Percentiles rank a stretch among this genome's conserved stretches.
These are phyloP conservation scores for Tetracladium setigerum DNA, from an alignment of 495 filamentous ascomycete genomes.

Conservation along the genomic window DNA sequence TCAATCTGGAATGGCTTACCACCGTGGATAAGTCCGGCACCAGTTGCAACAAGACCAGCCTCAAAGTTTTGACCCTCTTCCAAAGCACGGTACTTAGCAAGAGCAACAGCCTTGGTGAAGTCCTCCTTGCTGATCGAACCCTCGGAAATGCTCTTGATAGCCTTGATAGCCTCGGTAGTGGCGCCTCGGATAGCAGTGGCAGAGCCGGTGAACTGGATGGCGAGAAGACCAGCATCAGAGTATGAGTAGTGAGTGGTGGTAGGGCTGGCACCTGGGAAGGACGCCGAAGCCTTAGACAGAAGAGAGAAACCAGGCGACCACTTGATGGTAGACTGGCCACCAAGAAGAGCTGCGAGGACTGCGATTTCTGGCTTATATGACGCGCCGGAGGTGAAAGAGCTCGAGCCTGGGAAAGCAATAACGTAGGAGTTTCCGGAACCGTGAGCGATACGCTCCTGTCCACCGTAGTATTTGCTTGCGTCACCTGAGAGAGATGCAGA, in stretches of 20 bases:
- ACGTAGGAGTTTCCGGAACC: conserved; percentile 67
- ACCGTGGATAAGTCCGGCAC: conserved; percentile 61
- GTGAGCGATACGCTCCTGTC: conserved; percentile 84
- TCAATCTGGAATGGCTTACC: conserved; percentile 81
- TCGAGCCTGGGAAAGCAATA: conserved; percentile 86
- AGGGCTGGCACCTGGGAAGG: conserved; percentile 54
- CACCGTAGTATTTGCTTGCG: conserved; percentile 82
- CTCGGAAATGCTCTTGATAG: conserved; percentile 68
- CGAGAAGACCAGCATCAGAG: conserved; percentile 88
- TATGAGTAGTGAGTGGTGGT: conserved; percentile 73
- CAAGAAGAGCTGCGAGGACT: conserved; percentile 84
- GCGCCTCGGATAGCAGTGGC: conserved; percentile 54
- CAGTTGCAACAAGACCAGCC: conserved; percentile 62
- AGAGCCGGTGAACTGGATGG: conserved; percentile 67
- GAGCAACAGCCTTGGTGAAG: conserved; percentile 81
- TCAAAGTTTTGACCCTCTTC: conserved; percentile 69
- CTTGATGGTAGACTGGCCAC: conserved; percentile 86
- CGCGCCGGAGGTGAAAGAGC: conserved; percentile 56
- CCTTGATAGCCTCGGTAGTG: conserved; percentile 61
- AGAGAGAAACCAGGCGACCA: conserved; percentile 92
- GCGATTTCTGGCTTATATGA: conserved; percentile 83
- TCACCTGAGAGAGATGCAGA: conserved; percentile 18
- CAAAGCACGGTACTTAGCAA: conserved; percentile 89
- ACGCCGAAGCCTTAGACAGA: conserved; percentile 66
- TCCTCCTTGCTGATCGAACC: conserved; percentile 74